Base-by-base conservation (phyloP, 305 asterid species). In the Fraxinus latifolia region DNA sequence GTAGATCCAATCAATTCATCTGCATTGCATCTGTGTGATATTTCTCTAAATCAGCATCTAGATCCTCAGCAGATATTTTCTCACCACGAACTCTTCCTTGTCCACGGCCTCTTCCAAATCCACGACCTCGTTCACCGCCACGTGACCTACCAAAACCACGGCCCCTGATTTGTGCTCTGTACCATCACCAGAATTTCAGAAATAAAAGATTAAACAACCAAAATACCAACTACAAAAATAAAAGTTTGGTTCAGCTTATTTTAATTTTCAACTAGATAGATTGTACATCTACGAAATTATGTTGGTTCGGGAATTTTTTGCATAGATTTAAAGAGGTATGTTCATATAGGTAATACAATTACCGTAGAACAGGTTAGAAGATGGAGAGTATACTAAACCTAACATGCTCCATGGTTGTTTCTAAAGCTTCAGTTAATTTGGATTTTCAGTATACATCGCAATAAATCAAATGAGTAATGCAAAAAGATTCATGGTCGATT, bases 1-100 rank as follows among this genome's bases (percentile, higher is more conserved):
- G 81, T 74, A 76, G 71, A 76, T 80, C n/a, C 36, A 14, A 89
- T 90, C 82, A 94, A 74, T 87, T 89, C 77, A 89, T 91, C 88
- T 91, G 91, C 99, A 95, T 93, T 3, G 99, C 89, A 68, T 87
- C 94, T 82, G 94, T 87, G 67, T 94, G 99, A 86, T 96, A 94
- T 83, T 91, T 94, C 87, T 93, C 97, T 71, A 96, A 83, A 75
- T 94, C 99, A 72, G 98, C 98, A 86, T 96, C 99, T 15, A 96
- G 95, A 85, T 90, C 98, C 25, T 96, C 98, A 4, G 98, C 95
- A 36, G 98, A 96, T 83, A 92, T 79, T 86, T 94, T 89, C 92
- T 93, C 95, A 79, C 87, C 91, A 44, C 89, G 92, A 55, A 79
- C 96, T 72, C 95, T 87, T 74, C 96, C 96, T 76, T 84, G 89